phyloP scores from a whole-genome alignment of 495 filamentous ascomycete genomes.

The Parmelia sp. region DNA sequence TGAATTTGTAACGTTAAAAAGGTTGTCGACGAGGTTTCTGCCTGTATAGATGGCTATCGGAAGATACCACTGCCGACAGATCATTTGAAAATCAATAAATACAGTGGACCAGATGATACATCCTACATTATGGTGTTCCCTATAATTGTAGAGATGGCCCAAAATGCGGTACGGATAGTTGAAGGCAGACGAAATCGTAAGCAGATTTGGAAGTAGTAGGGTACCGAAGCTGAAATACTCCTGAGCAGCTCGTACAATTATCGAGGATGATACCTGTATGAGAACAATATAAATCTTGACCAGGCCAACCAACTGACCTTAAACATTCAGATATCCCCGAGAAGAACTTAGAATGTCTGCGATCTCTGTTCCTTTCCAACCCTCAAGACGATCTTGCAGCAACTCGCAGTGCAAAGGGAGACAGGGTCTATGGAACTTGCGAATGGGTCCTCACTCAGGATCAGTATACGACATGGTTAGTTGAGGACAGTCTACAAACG shows the following conservation, averaged over 20 bases:
- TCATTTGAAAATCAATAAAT: constrained; percentile 11
- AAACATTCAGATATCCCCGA: not conserved
- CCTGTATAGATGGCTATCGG: constrained; percentile 11
- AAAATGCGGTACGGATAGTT: not conserved
- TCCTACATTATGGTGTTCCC: constrained; percentile 1
- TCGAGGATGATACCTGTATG: constrained; percentile 2
- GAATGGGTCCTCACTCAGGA: constrained; percentile 41
- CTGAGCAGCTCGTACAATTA: not conserved
- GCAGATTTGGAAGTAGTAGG: not conserved
- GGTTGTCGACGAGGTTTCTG: constrained; percentile 6
- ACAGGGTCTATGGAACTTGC: constrained; percentile 38
- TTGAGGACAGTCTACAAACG: constrained; percentile 24
- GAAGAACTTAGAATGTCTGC: not conserved
- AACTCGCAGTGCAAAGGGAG: constrained; percentile 22
- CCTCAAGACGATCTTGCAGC: constrained; percentile 7
- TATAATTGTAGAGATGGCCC: constrained; percentile 2
- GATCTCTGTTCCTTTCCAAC: constrained; percentile 3
- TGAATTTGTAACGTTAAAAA: too few species aligned
- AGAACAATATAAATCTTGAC: not conserved
- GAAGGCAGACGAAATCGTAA: constrained; percentile 2
- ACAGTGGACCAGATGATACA: constrained; percentile 6
- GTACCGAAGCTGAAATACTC: not conserved
- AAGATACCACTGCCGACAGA: constrained; percentile 9
- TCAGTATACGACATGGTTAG: constrained; percentile 37
- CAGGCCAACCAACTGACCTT: not conserved